These are phyloP conservation scores for Colletotrichum incanum DNA, from an alignment of 2,329 filamentous ascomycete species.

Conservation along the genomic window DNA sequence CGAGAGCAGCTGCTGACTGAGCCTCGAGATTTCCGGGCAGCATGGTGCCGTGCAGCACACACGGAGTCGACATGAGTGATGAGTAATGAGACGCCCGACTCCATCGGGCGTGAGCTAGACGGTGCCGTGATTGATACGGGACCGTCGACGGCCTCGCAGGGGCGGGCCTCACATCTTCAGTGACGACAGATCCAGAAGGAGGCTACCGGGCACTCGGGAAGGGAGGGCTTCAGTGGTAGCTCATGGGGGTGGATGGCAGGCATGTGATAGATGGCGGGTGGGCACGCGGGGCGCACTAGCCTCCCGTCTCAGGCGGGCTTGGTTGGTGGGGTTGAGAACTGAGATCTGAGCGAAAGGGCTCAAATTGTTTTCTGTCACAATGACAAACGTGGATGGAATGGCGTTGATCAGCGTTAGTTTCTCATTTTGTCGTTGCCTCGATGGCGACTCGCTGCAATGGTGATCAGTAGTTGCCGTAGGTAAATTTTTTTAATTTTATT, in stretches of 20 bases:
- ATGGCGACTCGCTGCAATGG: neutral
- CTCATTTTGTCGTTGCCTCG: neutral
- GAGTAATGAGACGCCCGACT: neutral
- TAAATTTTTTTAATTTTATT: no score
- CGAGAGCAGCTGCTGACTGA: no score
- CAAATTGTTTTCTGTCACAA: neutral
- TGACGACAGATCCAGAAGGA: conserved; percentile 1
- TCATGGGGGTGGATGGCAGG: conserved; percentile 8
- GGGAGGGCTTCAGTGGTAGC: neutral
- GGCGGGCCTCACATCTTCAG: conserved; percentile 4
- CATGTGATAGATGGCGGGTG: conserved; percentile 11
- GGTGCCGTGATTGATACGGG: neutral
- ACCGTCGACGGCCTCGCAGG: neutral
- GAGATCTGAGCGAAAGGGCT: conserved; percentile 12
- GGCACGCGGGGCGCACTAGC: neutral
- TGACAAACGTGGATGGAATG: no score
- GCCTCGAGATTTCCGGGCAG: no score
- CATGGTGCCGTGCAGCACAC: neutral
- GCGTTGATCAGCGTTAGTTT: no score
- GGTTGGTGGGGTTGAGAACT: conserved; percentile 20
- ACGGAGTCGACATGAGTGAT: neutral
- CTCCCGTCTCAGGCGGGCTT: neutral
- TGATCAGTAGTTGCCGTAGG: neutral
- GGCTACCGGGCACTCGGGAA: conserved; percentile 16
- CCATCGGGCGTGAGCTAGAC: neutral